These are phyloP conservation scores for Pulveroboletus sp. DNA, from an alignment of 768 basidiomycete genomes.

Conservation along the genomic window DNA sequence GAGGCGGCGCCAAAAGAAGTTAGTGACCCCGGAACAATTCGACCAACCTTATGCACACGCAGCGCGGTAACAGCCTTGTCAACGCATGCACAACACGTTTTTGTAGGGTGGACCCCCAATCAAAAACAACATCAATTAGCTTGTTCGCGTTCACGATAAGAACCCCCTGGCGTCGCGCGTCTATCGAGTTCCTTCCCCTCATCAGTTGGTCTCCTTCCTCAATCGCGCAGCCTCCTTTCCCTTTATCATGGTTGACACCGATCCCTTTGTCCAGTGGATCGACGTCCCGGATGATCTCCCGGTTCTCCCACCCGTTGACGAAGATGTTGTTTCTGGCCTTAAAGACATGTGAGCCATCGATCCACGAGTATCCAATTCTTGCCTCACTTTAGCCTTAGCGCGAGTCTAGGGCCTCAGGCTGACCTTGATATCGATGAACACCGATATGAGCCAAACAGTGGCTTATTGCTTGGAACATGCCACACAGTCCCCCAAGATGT, in stretches of 20 bases:
- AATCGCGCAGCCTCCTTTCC: background rate
- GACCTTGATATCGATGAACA: background rate
- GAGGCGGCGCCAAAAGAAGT: slow-evolving; percentile 20
- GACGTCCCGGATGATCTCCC: slow-evolving; percentile 13
- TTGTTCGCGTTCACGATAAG: slow-evolving; percentile 26
- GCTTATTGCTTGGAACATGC: slow-evolving; percentile 11
- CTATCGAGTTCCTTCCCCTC: slow-evolving; percentile 2
- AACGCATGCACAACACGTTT: slow-evolving; percentile 35
- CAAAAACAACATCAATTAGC: slow-evolving; percentile 27
- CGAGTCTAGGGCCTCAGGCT: background rate
- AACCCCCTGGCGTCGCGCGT: slow-evolving; percentile 20
- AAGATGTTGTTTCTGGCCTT: slow-evolving; percentile 11
- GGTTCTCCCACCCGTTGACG: slow-evolving; percentile 22
- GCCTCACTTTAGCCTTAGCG: slow-evolving; percentile 9
- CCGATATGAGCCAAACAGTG: slow-evolving; percentile 1
- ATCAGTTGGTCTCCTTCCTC: background rate
- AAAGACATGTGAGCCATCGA: slow-evolving; percentile 21
- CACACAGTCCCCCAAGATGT: background rate
- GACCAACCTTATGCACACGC: slow-evolving; percentile 12
- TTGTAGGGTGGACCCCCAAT: slow-evolving; percentile 36
- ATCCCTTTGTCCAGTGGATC: slow-evolving; percentile 17
- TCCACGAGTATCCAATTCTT: background rate
- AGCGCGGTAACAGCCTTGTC: slow-evolving; percentile 31
- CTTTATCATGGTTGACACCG: slow-evolving; percentile 9
- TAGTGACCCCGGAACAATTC: slow-evolving; percentile 20